Conservation (phyloP, 441 rosid species). For the Capsella rubella region DNA sequence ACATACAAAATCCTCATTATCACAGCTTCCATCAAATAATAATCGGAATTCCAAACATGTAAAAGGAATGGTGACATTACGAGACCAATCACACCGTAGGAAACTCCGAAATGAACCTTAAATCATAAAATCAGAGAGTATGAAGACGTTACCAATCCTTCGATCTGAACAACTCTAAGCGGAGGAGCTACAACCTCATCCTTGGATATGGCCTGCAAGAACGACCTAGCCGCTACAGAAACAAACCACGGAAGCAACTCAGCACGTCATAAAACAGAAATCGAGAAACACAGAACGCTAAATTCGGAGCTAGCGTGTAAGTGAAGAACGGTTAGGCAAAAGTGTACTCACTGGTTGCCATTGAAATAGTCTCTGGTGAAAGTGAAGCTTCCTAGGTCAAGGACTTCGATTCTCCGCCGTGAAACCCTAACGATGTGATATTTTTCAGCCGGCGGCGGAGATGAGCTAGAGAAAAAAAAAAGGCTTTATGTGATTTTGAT, state of each 20-base stretch:
- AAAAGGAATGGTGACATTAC: not conserved
- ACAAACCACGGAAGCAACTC: constrained; percentile 18
- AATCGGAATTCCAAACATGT: not conserved
- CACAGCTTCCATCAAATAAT: not conserved
- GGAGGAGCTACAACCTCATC: constrained; percentile 86
- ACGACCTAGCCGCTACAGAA: constrained; percentile 64
- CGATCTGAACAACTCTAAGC: constrained; percentile 97
- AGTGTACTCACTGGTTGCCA: constrained; percentile 43
- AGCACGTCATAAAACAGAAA: not conserved
- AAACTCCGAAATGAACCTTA: not conserved
- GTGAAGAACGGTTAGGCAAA: constrained; percentile 12
- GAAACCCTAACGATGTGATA: constrained; percentile 32
- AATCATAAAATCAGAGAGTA: not conserved
- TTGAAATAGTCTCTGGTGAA: not conserved
- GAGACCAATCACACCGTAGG: not conserved
- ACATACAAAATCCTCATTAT: constrained; percentile 4
- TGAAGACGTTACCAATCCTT: constrained; percentile 70
- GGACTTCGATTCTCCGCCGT: constrained; percentile 26
- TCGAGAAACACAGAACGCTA: constrained; percentile 1
- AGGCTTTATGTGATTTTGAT: constrained; percentile 25
- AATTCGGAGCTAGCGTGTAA: not conserved
- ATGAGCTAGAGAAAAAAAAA: constrained; percentile 11
- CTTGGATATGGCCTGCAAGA: constrained; percentile 81
- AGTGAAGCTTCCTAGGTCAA: constrained; percentile 2
- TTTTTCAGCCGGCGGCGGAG: constrained; percentile 37